Evolutionary conservation across 495 filamentous ascomycete genomes (phyloP).

Genomic region (Eremomyces bilateralis): DNA sequence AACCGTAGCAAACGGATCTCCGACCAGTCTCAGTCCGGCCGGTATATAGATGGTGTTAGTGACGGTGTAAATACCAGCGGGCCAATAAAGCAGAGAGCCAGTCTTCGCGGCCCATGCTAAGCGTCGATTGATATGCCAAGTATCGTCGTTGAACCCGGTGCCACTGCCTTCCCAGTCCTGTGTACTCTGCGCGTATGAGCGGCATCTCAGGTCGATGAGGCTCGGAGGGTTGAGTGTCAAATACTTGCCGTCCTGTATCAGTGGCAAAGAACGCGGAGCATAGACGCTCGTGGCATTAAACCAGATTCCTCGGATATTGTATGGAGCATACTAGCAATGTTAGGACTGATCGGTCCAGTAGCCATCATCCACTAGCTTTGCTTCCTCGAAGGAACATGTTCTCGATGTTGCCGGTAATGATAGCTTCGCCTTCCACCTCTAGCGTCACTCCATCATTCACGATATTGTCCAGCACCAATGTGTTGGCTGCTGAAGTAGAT

Average conservation of each 20-base stretch:
- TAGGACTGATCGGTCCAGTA: neutral
- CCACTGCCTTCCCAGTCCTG: neutral
- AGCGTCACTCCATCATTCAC: no score
- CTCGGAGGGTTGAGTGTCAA: neutral
- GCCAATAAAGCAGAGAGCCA: neutral
- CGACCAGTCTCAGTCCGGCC: neutral
- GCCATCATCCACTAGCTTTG: no score
- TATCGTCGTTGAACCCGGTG: slow-evolving; percentile 1
- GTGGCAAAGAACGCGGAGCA: neutral
- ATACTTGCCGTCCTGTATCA: neutral
- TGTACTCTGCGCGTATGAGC: neutral
- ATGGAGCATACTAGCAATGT: neutral
- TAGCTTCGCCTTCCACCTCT: no score
- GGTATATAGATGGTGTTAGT: slow-evolving; percentile 2
- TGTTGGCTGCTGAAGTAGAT: no score
- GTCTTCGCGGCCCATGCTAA: neutral
- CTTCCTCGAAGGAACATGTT: no score
- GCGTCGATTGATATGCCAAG: neutral
- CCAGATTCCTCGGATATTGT: neutral
- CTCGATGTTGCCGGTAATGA: no score
- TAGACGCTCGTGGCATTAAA: no score
- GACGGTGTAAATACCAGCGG: slow-evolving; percentile 2
- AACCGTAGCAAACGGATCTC: neutral
- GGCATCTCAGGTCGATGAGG: no score
- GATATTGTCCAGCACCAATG: no score